A percentile compares a stretch with the other conserved stretches of the same genome.
Conservation (phyloP, 495 filamentous ascomycete species). For the Penicillium verhagenii region DNA sequence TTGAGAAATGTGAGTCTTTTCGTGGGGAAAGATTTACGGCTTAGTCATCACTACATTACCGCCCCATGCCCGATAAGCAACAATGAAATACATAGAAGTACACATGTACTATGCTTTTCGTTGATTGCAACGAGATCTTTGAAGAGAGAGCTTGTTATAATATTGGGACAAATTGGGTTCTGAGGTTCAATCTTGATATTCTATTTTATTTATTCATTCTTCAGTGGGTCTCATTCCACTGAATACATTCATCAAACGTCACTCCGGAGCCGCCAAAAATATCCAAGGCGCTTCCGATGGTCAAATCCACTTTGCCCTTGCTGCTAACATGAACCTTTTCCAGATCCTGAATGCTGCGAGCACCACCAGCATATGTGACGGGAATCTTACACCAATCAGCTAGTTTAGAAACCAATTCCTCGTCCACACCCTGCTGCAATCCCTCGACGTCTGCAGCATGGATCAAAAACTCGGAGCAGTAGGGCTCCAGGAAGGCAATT, state of each 20-base stretch:
- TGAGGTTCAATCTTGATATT: neutral
- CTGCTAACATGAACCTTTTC: constrained; percentile 76
- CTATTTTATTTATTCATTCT: neutral
- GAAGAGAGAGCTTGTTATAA: too few relatives aligned
- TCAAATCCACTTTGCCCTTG: constrained; percentile 81
- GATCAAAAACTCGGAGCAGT: constrained; percentile 93
- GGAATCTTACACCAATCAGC: constrained; percentile 86
- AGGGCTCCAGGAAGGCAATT: constrained; percentile 76
- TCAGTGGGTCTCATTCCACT: constrained; percentile 67
- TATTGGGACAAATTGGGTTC: too few relatives aligned
- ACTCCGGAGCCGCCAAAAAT: constrained; percentile 89
- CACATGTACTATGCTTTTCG: neutral
- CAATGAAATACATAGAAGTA: too few relatives aligned
- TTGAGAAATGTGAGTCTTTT: neutral
- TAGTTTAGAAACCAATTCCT: constrained; percentile 72
- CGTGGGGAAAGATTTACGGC: constrained; percentile 8
- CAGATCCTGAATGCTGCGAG: constrained; percentile 74
- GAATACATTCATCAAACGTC: constrained; percentile 80
- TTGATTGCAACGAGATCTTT: neutral
- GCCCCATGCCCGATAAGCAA: too few relatives aligned
- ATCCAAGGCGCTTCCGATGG: constrained; percentile 93
- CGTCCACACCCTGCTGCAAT: constrained; percentile 85
- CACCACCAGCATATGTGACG: constrained; percentile 94
- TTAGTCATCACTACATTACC: constrained; percentile 17
- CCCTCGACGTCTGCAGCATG: constrained; percentile 99